Evolutionary conservation across 176 grass and related monocot genomes (phyloP), one percentile per base, ranked within the genome.

Genomic region (Triticum dicoccoides): DNA sequence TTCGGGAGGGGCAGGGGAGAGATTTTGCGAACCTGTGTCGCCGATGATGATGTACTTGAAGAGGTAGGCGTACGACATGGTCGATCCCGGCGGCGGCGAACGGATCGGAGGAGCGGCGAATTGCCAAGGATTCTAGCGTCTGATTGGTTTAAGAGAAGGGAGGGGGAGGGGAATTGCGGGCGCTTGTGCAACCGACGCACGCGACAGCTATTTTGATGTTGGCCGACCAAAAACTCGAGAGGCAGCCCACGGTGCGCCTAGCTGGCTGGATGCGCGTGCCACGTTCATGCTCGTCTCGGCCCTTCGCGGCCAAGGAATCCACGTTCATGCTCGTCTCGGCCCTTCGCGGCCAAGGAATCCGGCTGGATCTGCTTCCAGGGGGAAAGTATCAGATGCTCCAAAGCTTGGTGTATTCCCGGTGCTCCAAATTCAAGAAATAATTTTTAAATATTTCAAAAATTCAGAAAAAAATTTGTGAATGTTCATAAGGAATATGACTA

Each of bases 31-130:
- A 92, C 96, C 96, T 86, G 96, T 98, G 75, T 98, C 93, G 68
- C 96, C 93, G 91, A 98, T 98, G 88, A 98, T 96, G 91, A 98
- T 98, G 86, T 98, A 98, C 78, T 98, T 98, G 93, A 98, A 98
- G 81, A 98, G 92, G 78, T 98, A 98, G 62, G 96, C 96, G 86
- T 98, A 98, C 86, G 96, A 98, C 96, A 98, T 96, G 37, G 42
- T 78, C 37, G 89, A 59, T 72, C 65, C 84, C 66, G 18, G n/a
- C 73, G 74, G 9, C 49, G 67, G 11, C 11, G 71, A 68, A 59
- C 13, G 32, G 61, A 35, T 79, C 14, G 49, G 51, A 61, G 76
- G 10, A n/a, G 83, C 68, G 61, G 56, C 41, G 75, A 38, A 45
- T 13, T 54, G 32, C 39, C 18, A 71, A 58, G 42, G 42, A 75